phyloP scores from a whole-genome alignment of 2,329 filamentous ascomycete genomes.

The Elsinoe arachidis region DNA sequence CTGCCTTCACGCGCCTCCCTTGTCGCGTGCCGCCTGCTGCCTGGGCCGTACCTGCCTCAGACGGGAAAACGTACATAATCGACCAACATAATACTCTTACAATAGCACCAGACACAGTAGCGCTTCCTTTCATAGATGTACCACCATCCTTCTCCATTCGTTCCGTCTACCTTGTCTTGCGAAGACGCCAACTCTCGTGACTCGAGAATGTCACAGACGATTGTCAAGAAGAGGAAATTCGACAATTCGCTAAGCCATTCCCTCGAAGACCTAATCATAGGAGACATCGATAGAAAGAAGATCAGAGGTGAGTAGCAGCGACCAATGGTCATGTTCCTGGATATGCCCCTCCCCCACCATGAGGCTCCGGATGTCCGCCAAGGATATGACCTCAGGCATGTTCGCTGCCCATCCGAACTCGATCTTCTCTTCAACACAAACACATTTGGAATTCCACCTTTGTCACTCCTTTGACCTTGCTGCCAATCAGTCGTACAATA shows the following conservation, averaged over 20 bases:
- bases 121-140: not conserved
- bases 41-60: not conserved
- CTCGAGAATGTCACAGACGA: not conserved
- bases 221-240: not conserved
- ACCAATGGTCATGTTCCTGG: conserved; percentile 4
- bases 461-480: not conserved
- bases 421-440: not conserved
- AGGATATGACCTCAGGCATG: conserved; percentile 10
- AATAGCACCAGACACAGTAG: not conserved
- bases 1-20: not conserved
- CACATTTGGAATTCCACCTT: not conserved
- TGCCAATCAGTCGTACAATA: not conserved
- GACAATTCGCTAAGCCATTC: not conserved
- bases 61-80: not conserved
- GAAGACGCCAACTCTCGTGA: not conserved
- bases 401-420: not conserved
- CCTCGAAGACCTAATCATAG: not conserved
- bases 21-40: not conserved
- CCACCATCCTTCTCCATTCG: not conserved
- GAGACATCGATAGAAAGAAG: conserved; percentile 1
- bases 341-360: conserved; percentile 6
- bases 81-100: not conserved
- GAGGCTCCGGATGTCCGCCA: not conserved
- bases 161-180: not conserved
- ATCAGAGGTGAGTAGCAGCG: not conserved